phyloP scores from a whole-genome alignment of 805 yeast genomes.

The Kregervanrija delftensis region DNA sequence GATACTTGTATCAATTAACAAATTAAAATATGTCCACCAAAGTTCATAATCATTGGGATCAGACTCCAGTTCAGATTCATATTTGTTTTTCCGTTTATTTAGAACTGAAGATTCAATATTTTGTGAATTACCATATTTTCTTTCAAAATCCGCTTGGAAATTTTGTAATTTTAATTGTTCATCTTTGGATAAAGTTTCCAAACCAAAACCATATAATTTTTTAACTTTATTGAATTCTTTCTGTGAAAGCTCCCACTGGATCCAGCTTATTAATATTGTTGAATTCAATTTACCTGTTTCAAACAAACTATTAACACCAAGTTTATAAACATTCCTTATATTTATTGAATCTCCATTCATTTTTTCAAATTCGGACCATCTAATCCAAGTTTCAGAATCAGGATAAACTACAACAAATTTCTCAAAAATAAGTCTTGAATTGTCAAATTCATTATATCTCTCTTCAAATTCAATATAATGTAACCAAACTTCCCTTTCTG shows the following conservation, averaged over 20 bases:
- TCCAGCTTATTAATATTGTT: conserved; percentile 46
- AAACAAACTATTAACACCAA: conserved; percentile 52
- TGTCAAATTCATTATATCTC: conserved; percentile 45
- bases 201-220: conserved; percentile 47
- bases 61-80: conserved; percentile 39
- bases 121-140: conserved; percentile 50
- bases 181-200: conserved; percentile 31
- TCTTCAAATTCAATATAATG: conserved; percentile 68
- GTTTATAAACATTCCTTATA: conserved; percentile 58
- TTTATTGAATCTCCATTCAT: conserved; percentile 37
- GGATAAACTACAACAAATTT: conserved; percentile 51
- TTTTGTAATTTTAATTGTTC: conserved; percentile 32
- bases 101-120: conserved; percentile 48
- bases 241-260: conserved; percentile 60
- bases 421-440: conserved; percentile 52
- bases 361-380: conserved; percentile 71
- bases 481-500: conserved; percentile 60
- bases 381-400: conserved; percentile 53
- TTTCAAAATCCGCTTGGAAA: conserved; percentile 53
- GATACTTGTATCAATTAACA: conserved; percentile 34
- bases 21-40: conserved; percentile 73
- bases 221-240: conserved; percentile 59
- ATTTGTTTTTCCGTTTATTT: conserved; percentile 47
- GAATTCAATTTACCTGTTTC: conserved; percentile 27
- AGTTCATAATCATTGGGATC: conserved; percentile 59